Percentiles rank a stretch among this genome's conserved stretches.
These are phyloP conservation scores for Gastrolobium bilobum DNA, from an alignment of 306 rosid species.

Conservation along the genomic window DNA sequence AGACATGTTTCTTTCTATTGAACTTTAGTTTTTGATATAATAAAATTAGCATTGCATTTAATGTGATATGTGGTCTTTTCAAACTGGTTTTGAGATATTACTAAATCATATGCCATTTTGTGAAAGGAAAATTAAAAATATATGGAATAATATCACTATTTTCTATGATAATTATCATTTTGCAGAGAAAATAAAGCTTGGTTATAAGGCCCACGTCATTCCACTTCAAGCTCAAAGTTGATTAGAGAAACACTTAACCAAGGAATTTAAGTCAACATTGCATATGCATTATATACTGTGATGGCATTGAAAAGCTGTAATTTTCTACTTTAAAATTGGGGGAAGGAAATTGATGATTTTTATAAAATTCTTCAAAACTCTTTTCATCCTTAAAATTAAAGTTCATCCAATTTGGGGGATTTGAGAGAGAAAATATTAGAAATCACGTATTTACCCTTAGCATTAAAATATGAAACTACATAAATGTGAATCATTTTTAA, in stretches of 20 bases:
- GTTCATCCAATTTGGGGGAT: no score
- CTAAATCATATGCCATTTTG: conserved; percentile 4
- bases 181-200: not conserved
- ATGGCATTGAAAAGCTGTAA: not conserved
- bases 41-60: no score
- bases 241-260: conserved; percentile 22
- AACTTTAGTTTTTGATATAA: no score
- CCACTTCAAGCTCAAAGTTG: not conserved
- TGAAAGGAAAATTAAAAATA: conserved; percentile 4
- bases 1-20: no score
- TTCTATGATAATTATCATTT: not conserved
- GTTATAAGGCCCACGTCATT: not conserved
- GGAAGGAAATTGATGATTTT: no score
- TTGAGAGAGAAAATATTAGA: no score
- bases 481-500: no score
- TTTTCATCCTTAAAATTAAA: no score
- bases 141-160: not conserved
- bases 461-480: no score
- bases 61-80: not conserved
- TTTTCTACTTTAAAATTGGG: no score
- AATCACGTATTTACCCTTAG: no score
- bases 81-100: conserved; percentile 1
- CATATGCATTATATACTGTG: not conserved
- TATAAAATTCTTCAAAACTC: no score
- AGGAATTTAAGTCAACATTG: not conserved